phyloP scores from a whole-genome alignment of 2,329 filamentous ascomycete species.

The Anisogramma anomala region DNA sequence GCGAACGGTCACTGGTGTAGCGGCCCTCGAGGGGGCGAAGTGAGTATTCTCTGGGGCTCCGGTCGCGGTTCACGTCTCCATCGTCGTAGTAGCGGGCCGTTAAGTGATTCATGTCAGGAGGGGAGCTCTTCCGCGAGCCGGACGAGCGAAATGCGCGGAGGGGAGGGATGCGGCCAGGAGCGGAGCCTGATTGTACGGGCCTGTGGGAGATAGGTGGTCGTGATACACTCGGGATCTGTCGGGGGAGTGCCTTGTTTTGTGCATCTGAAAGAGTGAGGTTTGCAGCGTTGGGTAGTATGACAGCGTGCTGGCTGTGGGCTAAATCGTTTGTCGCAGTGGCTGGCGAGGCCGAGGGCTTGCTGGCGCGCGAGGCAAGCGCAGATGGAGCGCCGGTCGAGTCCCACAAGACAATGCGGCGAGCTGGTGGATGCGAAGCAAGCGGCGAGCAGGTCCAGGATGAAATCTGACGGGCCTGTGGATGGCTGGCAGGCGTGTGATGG shows the following conservation, averaged over 20 bases:
- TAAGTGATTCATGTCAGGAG: constrained; percentile 39
- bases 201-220: constrained; percentile 42
- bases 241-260: constrained; percentile 19
- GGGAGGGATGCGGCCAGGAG: constrained; percentile 32
- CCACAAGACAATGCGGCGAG: constrained; percentile 18
- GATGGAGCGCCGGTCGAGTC: constrained; percentile 1
- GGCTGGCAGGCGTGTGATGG: constrained; percentile 10
- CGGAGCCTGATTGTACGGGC: constrained; percentile 24
- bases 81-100: constrained; percentile 33
- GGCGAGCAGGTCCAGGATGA: constrained; percentile 11
- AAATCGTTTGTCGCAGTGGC: constrained; percentile 25
- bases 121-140: constrained; percentile 42
- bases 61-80: constrained; percentile 30
- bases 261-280: constrained; percentile 7
- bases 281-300: constrained; percentile 32
- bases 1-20: constrained; percentile 24
- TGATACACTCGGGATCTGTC: constrained; percentile 25
- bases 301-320: constrained; percentile 34
- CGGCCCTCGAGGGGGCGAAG: constrained; percentile 40
- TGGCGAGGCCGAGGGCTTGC: constrained; percentile 17
- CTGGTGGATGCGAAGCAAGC: constrained; percentile 1
- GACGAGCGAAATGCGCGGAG: constrained; percentile 47
- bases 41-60: constrained; percentile 36
- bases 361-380: constrained; percentile 19
- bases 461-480: constrained; percentile 16